Evolutionary conservation across 2,329 filamentous ascomycete species (phyloP).

Genomic region (Microdochium nivale): DNA sequence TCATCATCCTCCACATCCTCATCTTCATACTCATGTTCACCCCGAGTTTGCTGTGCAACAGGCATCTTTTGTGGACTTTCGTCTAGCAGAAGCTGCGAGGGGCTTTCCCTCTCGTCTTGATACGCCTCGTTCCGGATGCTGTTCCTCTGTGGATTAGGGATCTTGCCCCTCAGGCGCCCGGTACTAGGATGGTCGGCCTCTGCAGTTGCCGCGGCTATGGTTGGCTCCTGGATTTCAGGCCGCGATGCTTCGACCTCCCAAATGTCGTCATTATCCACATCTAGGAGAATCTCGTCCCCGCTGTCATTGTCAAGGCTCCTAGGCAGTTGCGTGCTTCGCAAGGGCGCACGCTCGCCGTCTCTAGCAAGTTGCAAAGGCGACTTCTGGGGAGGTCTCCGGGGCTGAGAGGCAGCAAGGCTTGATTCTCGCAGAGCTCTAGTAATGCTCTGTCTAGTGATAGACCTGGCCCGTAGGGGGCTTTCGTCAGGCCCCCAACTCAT

Average conservation of each 20-base stretch:
- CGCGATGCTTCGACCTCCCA: constrained; percentile 51
- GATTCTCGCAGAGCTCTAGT: neutral
- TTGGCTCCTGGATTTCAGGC: constrained; percentile 7
- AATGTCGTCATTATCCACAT: constrained; percentile 26
- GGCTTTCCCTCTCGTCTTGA: constrained; percentile 20
- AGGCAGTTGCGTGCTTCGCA: neutral
- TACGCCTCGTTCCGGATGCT: constrained; percentile 20
- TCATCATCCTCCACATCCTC: constrained; percentile 9
- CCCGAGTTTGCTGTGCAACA: constrained; percentile 12
- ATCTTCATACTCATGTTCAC: constrained; percentile 7
- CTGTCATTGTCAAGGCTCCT: constrained; percentile 2
- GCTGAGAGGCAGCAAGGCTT: neutral
- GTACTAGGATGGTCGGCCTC: constrained; percentile 5
- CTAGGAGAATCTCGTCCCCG: neutral
- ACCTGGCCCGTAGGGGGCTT: constrained; percentile 4
- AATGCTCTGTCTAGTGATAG: neutral
- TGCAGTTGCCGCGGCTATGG: neutral
- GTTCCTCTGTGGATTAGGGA: constrained; percentile 32
- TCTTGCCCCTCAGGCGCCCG: constrained; percentile 18
- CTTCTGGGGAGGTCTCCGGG: constrained; percentile 5
- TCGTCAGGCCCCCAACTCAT: constrained; percentile 8
- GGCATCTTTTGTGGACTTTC: constrained; percentile 6
- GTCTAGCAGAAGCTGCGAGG: constrained; percentile 22
- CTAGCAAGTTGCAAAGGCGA: constrained; percentile 4
- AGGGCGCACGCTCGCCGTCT: neutral